Conservation (phyloP, 805 yeast species). For the Wickerhamiella kurtzmanii region DNA sequence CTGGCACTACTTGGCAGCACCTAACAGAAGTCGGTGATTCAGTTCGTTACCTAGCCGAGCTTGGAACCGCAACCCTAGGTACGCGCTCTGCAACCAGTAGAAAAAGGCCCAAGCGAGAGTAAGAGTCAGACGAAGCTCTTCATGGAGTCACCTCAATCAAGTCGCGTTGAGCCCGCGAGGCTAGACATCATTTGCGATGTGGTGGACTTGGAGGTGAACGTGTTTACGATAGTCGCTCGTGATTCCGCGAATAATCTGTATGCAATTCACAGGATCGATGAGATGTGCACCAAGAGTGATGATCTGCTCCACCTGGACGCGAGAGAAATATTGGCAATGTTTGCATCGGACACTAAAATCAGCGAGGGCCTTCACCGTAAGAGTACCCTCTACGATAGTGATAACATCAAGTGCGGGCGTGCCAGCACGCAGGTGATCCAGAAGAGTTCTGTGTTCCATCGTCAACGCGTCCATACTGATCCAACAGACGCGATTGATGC, state of each 20-base stretch:
- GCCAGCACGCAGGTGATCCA: not conserved
- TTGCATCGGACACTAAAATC: not conserved
- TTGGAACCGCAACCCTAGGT: not conserved
- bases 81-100: not conserved
- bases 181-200: not conserved
- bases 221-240: not conserved
- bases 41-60: no score
- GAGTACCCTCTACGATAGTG: not conserved
- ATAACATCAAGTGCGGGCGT: not conserved
- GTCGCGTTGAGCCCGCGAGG: not conserved
- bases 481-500: not conserved
- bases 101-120: no score
- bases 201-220: not conserved
- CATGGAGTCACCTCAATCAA: not conserved
- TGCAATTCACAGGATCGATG: not conserved
- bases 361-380: not conserved
- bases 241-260: not conserved
- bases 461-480: not conserved
- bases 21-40: no score
- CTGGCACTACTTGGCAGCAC: no score
- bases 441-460: not conserved
- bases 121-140: not conserved
- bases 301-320: not conserved
- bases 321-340: not conserved
- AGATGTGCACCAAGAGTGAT: not conserved